Evolutionary conservation across 208 protist species (phyloP), one percentile per base, ranked within the genome.

Genomic region (Trypanosoma melophagium): DNA sequence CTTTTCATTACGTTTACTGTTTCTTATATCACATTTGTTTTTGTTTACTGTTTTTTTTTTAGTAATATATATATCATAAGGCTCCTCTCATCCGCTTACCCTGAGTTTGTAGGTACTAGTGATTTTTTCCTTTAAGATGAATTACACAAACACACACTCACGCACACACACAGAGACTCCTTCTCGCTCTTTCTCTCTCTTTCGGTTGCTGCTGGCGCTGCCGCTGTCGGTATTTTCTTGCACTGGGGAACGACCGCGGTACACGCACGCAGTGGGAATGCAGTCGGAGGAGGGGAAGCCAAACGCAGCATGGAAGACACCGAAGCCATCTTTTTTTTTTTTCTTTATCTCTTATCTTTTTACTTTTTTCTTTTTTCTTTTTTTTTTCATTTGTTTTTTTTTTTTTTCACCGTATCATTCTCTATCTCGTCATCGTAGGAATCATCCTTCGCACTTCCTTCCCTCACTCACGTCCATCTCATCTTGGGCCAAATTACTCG

Each of bases 401-500:
- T 40, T 45, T 22, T 35, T 7, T n/a, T 58, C 16, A 49, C 14
- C 9, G 16, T 17, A 35, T 42, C 28, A 14, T 60, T 44, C 31
- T 22, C 42, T 38, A 44, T 14, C 40, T n/a, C 12, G 7, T 52
- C 31, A 50, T 21, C 28, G 40, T 51, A 25, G 47, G 22, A 35
- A 35, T 35, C 28, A 5, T 35, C 28, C 28, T 5, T 35, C 28
- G 28, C 28, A 35, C 3, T 35, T 45, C 31, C 35, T 28, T 60
- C 35, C 24, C 13, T 60, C 13, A 60, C 21, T 49, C 8, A 22
- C 41, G 21, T n/a, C 2, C 44, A 8, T 21, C 24, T 47, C 25
- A 12, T 51, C 9, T 56, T 0, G 17, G 13, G 17, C 4, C 3
- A 12, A 12, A 10, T 66, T 76, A 76, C 50, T 76, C 70, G 31